Conservation (phyloP, 2,329 filamentous ascomycete genomes). For the Neopestalotiopsis sp. region DNA sequence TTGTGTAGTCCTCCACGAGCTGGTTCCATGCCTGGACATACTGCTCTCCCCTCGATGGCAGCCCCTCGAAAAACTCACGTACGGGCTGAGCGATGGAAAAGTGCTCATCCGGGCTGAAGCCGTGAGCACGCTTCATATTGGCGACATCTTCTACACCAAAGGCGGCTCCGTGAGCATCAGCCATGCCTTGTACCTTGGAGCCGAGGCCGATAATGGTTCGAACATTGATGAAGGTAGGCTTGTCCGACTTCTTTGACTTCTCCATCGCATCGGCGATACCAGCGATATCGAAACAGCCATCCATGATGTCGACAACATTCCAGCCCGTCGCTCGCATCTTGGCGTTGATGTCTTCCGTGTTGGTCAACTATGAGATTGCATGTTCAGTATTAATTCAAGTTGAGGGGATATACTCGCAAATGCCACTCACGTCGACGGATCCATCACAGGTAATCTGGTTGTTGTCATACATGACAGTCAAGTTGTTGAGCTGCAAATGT, state of each 20-base stretch:
- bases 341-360: conserved; percentile 57
- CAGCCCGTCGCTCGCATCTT: conserved; percentile 61
- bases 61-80: conserved; percentile 56
- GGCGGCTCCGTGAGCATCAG: conserved; percentile 62
- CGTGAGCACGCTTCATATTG: conserved; percentile 56
- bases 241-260: conserved; percentile 44
- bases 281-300: conserved; percentile 53
- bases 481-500: conserved; percentile 55
- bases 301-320: conserved; percentile 55
- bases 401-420: not conserved
- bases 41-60: conserved; percentile 48
- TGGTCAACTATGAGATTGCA: conserved; percentile 35
- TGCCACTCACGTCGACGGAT: conserved; percentile 45
- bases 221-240: conserved; percentile 63
- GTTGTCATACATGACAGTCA: conserved; percentile 62
- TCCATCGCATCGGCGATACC: conserved; percentile 50
- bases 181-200: conserved; percentile 49
- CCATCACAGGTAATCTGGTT: conserved; percentile 64
- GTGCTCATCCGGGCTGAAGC: conserved; percentile 52
- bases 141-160: conserved; percentile 58
- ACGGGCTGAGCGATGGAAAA: conserved; percentile 52
- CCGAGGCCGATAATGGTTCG: conserved; percentile 60
- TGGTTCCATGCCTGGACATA: conserved; percentile 54
- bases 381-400: not conserved
- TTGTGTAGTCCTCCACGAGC: conserved; percentile 46